Conservation (phyloP, 2,329 filamentous ascomycete species). For the Colletotrichum lentis region DNA sequence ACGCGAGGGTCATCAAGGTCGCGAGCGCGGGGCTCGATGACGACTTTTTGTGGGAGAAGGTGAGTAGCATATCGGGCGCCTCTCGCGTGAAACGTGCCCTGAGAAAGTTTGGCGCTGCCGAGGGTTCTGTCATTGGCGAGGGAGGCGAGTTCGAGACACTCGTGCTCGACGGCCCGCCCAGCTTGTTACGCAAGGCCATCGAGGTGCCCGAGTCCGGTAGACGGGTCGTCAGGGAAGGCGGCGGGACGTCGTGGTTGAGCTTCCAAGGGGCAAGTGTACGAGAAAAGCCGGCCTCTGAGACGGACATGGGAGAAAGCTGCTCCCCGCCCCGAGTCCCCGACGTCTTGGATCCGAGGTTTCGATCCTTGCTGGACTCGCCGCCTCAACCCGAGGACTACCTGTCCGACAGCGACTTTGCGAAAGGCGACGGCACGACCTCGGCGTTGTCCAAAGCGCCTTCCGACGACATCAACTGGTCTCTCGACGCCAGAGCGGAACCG, state of each 20-base stretch:
- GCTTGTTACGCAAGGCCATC: constrained; percentile 77
- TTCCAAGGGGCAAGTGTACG: constrained; percentile 65
- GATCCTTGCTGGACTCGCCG: constrained; percentile 50
- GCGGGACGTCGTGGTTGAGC: constrained; percentile 78
- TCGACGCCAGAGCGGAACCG: constrained; percentile 44
- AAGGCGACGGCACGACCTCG: neutral
- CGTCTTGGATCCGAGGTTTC: constrained; percentile 72
- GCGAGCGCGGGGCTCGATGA: constrained; percentile 89
- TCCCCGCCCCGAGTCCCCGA: constrained; percentile 63
- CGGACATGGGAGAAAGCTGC: constrained; percentile 16
- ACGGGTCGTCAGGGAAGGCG: constrained; percentile 70
- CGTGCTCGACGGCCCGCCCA: constrained; percentile 78
- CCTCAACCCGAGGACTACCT: neutral
- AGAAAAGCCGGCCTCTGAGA: constrained; percentile 47
- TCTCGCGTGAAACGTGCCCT: constrained; percentile 62
- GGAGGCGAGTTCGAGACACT: constrained; percentile 97
- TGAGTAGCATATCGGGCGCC: constrained; percentile 65
- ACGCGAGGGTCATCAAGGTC: constrained; percentile 94
- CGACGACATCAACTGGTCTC: constrained; percentile 50
- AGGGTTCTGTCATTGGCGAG: constrained; percentile 83
- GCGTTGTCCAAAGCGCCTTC: constrained; percentile 11
- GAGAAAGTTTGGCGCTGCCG: constrained; percentile 70
- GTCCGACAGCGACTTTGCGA: neutral
- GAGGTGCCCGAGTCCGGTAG: constrained; percentile 64
- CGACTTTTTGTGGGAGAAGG: constrained; percentile 80